Base-by-base conservation (phyloP, 257 asterid species). In the Nicotiana undulata region DNA sequence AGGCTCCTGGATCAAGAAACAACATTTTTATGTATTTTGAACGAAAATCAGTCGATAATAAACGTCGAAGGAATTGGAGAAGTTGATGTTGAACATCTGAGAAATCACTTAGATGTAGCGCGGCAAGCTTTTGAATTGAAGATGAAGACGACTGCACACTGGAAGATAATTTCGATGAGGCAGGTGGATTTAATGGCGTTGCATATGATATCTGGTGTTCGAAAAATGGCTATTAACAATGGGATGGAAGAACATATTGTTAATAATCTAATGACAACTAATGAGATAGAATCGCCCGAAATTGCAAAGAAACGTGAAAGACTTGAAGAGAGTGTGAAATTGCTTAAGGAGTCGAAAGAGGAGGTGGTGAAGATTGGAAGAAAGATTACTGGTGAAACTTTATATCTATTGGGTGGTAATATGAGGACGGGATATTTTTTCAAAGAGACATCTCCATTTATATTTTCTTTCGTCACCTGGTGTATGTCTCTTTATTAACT, bases 91-190 rank as follows among this genome's bases (percentile, higher is more conserved):
- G 80, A 56, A 1, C 75, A 77, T 28, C 58, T 87, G 2, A 52
- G 87, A 10, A 53, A 52, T 1, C 32, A 63, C 58, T 9, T 3
- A 0, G 75, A 20, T 0, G 28, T n/a, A 3, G 78, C 32, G 1
- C 78, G 56, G 0, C 82, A 79, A 51, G 89, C 89, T 0, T 87
- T 85, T 12, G 90, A 87, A 13, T 9, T 84, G 72, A 83, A 82
- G 51, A 84, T 81, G 84, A 75, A 83, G 63, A 64, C 76, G 87
- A 66, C n/a, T 4, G 85, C 90, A 0, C 85, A 87, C 4, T 83
- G 87, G 89, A 82, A 85, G 2, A 26, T 87, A 5, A 83, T 87
- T 1, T 18, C 64, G 67, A 80, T 13, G 22, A 81, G 90, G 63
- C 11, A 81, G 67, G 87, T 83, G 5, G 86, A 87, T 56, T 4